Evolutionary conservation across 495 filamentous ascomycete species (phyloP).

Genomic region (Aspergillus saccharolyticus): DNA sequence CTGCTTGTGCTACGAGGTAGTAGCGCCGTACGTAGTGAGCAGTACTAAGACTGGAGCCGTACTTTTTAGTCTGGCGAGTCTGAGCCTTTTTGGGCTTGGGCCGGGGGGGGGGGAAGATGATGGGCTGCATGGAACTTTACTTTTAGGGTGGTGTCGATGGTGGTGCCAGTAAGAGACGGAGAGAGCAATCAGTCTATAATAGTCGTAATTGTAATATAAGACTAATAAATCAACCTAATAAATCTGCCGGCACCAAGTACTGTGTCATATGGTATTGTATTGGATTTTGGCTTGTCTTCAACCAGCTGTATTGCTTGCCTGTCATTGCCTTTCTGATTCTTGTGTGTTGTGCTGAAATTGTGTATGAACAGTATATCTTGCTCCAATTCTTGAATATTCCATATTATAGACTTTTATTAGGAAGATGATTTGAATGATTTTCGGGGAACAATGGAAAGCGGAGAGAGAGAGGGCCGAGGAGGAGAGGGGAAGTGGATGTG

Average conservation of each 20-base stretch:
- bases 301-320: slow-evolving; percentile 2
- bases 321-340: neutral
- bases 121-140: slow-evolving; percentile 10
- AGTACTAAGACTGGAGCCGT: slow-evolving; percentile 33
- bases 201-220: slow-evolving; percentile 13
- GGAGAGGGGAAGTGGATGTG: neutral
- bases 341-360: too few relatives aligned
- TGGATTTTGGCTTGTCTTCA: slow-evolving; percentile 1
- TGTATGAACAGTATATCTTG: neutral
- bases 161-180: slow-evolving; percentile 5
- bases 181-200: neutral
- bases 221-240: slow-evolving; percentile 12
- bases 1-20: slow-evolving; percentile 37
- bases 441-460: neutral
- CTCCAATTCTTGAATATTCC: neutral
- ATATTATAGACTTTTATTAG: neutral
- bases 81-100: slow-evolving; percentile 14
- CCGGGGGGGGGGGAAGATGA: too few relatives aligned
- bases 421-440: neutral
- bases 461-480: neutral
- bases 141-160: too few relatives aligned
- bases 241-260: slow-evolving; percentile 10
- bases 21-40: slow-evolving; percentile 28
- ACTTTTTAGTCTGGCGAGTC: slow-evolving; percentile 21
- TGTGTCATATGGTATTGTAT: slow-evolving; percentile 15